Evolutionary conservation across 2,329 filamentous ascomycete genomes (phyloP).

Genomic region (Fusarium sp.): DNA sequence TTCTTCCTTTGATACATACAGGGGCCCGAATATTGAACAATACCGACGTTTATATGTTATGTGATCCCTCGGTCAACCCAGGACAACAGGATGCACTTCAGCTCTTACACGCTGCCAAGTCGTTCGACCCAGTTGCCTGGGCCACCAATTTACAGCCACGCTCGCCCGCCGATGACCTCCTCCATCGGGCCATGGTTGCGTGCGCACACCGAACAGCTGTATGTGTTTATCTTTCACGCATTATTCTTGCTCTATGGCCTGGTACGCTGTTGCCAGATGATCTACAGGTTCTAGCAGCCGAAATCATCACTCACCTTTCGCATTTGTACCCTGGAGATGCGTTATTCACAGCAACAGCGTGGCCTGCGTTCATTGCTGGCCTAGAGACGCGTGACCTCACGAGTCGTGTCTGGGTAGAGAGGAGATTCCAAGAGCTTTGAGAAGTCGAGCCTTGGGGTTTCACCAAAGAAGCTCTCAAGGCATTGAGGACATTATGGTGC

Average conservation of each 20-base stretch:
- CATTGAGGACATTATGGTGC: not conserved
- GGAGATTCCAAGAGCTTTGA: not conserved
- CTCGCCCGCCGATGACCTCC: not conserved
- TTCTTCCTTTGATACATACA: not conserved
- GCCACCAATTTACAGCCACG: not conserved
- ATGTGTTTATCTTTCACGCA: not conserved
- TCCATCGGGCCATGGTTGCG: not conserved
- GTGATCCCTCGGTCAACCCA: rapidly evolving
- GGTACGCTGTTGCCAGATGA: not conserved
- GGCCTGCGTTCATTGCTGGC: not conserved
- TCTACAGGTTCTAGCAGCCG: not conserved
- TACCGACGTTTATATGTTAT: rapidly evolving
- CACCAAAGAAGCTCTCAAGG: not conserved
- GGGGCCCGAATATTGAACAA: not conserved
- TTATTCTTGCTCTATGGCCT: not conserved
- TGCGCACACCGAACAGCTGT: not conserved
- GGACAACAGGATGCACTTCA: not conserved
- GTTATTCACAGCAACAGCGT: not conserved
- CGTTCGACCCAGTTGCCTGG: not conserved
- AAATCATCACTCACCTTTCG: not conserved
- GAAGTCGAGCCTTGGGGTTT: not conserved
- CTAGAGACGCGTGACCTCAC: not conserved
- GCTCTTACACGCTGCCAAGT: not conserved
- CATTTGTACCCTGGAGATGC: not conserved
- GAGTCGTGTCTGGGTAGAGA: not conserved